Conservation (phyloP, 1,139 yeast species). For the Pichia kudriavzevii region DNA sequence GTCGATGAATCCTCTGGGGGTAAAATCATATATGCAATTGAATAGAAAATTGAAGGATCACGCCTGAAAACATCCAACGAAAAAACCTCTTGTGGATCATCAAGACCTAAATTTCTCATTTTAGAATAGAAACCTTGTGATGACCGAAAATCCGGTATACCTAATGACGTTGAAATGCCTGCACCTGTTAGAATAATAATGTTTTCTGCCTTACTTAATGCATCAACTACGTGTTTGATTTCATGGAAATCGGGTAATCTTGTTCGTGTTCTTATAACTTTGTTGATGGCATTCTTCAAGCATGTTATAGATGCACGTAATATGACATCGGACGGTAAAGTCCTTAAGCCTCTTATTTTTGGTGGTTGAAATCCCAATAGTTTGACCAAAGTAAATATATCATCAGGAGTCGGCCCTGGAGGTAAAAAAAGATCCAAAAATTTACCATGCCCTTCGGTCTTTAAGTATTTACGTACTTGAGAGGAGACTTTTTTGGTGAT, state of each 20-base stretch:
- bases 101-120: constrained; percentile 61
- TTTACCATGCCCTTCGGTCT: constrained; percentile 50
- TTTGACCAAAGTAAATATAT: constrained; percentile 41
- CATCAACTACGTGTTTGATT: constrained; percentile 51
- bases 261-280: constrained; percentile 47
- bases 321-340: constrained; percentile 20
- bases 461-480: constrained; percentile 51
- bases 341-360: constrained; percentile 20
- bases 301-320: constrained; percentile 43
- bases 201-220: constrained; percentile 48
- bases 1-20: constrained; percentile 73
- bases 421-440: constrained; percentile 48
- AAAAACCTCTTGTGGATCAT: constrained; percentile 93
- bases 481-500: constrained; percentile 35
- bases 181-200: constrained; percentile 89
- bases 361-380: constrained; percentile 47
- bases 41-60: constrained; percentile 79
- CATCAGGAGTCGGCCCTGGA: constrained; percentile 46
- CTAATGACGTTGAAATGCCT: constrained; percentile 89
- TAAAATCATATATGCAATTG: constrained; percentile 79
- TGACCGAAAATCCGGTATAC: constrained; percentile 94
- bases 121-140: constrained; percentile 78
- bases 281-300: constrained; percentile 54
- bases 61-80: constrained; percentile 64
- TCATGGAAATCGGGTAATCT: constrained; percentile 46